Evolutionary conservation across 345 rosid genomes (phyloP).

Genomic region (Trapa incisa): DNA sequence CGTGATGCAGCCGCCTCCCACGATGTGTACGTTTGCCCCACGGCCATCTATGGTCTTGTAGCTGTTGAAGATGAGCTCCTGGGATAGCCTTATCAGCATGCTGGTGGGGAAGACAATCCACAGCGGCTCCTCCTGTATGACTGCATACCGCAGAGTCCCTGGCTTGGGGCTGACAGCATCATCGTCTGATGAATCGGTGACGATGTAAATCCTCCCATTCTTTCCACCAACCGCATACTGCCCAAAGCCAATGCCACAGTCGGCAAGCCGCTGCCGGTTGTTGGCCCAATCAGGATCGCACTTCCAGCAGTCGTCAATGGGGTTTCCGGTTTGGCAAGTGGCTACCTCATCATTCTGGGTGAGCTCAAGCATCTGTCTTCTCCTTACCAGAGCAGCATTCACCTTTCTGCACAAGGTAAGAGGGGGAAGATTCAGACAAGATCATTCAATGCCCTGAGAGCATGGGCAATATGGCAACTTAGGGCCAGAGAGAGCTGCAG

Average conservation of each 20-base stretch:
- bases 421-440: neutral
- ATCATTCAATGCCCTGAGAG: neutral
- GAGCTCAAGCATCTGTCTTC: constrained; percentile 43
- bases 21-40: constrained; percentile 85
- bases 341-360: constrained; percentile 22
- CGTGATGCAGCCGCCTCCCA: constrained; percentile 94
- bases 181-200: constrained; percentile 77
- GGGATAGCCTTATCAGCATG: constrained; percentile 68
- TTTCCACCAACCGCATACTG: constrained; percentile 89
- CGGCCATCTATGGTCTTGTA: constrained; percentile 91
- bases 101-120: constrained; percentile 91
- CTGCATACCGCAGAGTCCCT: constrained; percentile 89
- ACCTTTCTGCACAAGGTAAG: constrained; percentile 44
- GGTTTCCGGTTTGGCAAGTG: constrained; percentile 74
- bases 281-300: constrained; percentile 93
- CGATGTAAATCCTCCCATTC: constrained; percentile 72
- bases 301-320: constrained; percentile 98
- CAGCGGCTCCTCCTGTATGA: constrained; percentile 72
- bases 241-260: constrained; percentile 91
- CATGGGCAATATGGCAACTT: neutral
- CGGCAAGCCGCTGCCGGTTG: constrained; percentile 80
- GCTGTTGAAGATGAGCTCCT: constrained; percentile 90
- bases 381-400: constrained; percentile 56
- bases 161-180: constrained; percentile 74
- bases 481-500: neutral